Evolutionary conservation across 1,284 basidiomycete species (phyloP), one percentile per base, ranked within the genome.

Genomic region (Fomitopsis schrenkii): DNA sequence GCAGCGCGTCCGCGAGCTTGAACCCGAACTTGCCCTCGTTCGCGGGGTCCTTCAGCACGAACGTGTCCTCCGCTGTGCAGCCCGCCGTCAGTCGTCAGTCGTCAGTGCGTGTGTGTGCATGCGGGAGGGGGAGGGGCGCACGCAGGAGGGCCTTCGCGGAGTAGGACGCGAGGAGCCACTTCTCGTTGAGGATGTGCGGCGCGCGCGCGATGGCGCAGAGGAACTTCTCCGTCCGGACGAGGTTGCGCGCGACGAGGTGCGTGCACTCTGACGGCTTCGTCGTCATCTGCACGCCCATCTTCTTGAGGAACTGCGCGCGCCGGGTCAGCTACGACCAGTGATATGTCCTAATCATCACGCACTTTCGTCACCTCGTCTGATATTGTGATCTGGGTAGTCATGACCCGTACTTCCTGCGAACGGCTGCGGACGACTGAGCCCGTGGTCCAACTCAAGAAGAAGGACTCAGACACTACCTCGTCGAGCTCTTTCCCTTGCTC

Each of bases 141-240:
- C 93, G 81, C 45, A 93, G 74, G 4, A 94, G 73, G 45, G 75
- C 78, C 56, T 82, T 83, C 3, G 79, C 78, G 30, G 77, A 77
- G 2, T 83, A 81, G 28, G 84, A 90, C 1, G 82, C 81, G 5
- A 74, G 75, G 2, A 88, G 82, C 93, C 93, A 95, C 42, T 83
- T 77, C 62, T 82, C 79, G 3, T 79, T 82, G 15, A 95, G 73
- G 55, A 95, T 78, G 64, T 79, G 79, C 0, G 88, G 87, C 0
- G 80, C 83, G 2, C 74, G 74, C 0, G 87, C 80, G 66, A 94
- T 76, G 0, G 90, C 90, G 66, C 83, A 86, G 2, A 95, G 78
- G 70, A 95, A 90, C 70, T 95, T 95, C 70, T 93, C 90, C 0
- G 93, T 95, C 7, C 93, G 83, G 5, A 88, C 84, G 19, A 94